These are phyloP conservation scores for Thinopyrum elongatum DNA, from an alignment of 176 grass and related monocot genomes.

Conservation along the genomic window DNA sequence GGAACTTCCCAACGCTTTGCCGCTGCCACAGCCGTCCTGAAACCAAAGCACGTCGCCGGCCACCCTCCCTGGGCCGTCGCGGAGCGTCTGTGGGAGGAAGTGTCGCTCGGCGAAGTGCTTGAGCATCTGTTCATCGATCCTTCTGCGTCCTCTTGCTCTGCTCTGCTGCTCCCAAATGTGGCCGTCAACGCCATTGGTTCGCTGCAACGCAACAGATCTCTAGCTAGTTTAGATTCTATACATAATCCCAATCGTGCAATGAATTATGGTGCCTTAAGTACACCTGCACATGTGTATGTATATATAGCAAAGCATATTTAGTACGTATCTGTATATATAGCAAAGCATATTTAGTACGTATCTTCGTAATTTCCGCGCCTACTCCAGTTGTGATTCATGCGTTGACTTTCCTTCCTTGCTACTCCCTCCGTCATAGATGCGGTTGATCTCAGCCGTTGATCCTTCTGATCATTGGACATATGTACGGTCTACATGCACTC, in stretches of 20 bases:
- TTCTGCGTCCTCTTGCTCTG: background rate
- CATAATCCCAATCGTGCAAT: background rate
- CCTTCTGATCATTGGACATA: no score
- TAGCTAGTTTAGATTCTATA: background rate
- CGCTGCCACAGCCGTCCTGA: slow-evolving; percentile 25
- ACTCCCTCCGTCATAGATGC: no score
- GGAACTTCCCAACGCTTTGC: slow-evolving; percentile 36
- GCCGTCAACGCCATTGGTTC: background rate
- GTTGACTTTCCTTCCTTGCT: no score
- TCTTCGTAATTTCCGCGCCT: no score
- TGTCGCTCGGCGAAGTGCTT: slow-evolving; percentile 58
- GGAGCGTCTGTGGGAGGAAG: slow-evolving; percentile 17
- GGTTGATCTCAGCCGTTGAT: no score
- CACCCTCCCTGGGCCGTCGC: slow-evolving; percentile 9
- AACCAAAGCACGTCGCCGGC: slow-evolving; percentile 44
- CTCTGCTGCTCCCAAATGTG: background rate
- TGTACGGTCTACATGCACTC: no score
- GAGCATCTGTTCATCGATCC: no score
- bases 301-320: background rate
- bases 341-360: no score
- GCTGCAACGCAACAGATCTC: background rate
- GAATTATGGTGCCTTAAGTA: background rate
- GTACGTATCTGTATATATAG: no score
- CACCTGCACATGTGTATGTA: background rate
- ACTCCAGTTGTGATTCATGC: no score